These are phyloP conservation scores for Candida manassasensis DNA, from an alignment of 805 yeast species.

Conservation along the genomic window DNA sequence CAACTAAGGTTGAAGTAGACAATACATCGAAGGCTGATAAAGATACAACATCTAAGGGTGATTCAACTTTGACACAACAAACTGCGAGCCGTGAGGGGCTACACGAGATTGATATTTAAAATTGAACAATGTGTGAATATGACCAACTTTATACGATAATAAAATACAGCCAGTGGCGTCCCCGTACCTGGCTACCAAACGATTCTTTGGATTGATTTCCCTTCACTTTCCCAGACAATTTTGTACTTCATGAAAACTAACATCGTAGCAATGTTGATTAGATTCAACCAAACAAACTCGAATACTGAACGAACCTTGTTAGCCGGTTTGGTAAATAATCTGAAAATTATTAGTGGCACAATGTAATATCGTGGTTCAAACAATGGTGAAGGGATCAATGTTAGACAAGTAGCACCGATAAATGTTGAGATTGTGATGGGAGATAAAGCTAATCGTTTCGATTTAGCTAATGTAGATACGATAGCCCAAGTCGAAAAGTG, in stretches of 20 bases:
- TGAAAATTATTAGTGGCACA: constrained; percentile 71
- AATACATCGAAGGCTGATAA: no score
- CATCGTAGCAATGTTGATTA: constrained; percentile 50
- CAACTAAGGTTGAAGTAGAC: background rate
- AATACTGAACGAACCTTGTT: constrained; percentile 30
- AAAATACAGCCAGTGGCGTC: background rate
- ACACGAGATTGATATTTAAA: constrained; percentile 3
- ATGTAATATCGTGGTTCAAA: constrained; percentile 93
- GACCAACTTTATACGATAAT: background rate
- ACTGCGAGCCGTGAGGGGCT: constrained; percentile 1
- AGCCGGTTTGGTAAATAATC: constrained; percentile 40
- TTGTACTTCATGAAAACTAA: constrained; percentile 55
- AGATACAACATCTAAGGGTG: no score
- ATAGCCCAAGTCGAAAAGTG: constrained; percentile 51
- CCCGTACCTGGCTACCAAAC: constrained; percentile 60
- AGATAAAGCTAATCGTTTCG: constrained; percentile 14
- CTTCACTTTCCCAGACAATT: constrained; percentile 65
- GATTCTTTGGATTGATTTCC: constrained; percentile 61
- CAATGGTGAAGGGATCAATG: constrained; percentile 84
- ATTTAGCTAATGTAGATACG: constrained; percentile 12
- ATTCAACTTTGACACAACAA: no score
- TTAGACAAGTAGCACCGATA: constrained; percentile 47
- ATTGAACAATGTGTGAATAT: background rate
- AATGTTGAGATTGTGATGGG: constrained; percentile 46
- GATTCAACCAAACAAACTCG: constrained; percentile 62